Conservation (phyloP, 768 basidiomycete species). For the Boletus subparvulus region DNA sequence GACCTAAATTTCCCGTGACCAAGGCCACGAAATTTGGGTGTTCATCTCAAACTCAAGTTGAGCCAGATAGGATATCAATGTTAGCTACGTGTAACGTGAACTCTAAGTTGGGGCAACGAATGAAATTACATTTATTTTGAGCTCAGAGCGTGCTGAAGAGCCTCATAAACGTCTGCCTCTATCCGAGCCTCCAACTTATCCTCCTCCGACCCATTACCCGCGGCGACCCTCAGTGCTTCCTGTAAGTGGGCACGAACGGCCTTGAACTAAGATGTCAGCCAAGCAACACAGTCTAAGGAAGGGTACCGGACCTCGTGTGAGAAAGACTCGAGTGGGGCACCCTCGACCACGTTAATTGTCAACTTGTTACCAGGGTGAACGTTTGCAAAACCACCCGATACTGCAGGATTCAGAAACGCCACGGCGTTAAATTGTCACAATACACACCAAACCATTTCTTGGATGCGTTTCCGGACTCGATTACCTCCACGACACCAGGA, state of each 20-base stretch:
- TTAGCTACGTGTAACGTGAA: not conserved
- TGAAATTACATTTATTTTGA: conserved; percentile 38
- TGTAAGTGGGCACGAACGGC: conserved; percentile 86
- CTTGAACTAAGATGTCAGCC: conserved; percentile 42
- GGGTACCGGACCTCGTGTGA: conserved; percentile 71
- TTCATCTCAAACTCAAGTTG: not conserved
- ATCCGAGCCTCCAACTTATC: conserved; percentile 92
- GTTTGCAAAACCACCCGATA: conserved; percentile 95
- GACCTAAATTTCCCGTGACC: not conserved
- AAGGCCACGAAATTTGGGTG: not conserved
- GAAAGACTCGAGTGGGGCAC: conserved; percentile 87
- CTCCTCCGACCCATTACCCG: conserved; percentile 85
- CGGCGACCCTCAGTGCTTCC: conserved; percentile 80
- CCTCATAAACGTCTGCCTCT: conserved; percentile 96
- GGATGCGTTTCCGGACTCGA: conserved; percentile 70
- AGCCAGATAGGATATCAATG: not conserved
- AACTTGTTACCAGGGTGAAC: conserved; percentile 96
- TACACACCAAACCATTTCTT: conserved; percentile 98
- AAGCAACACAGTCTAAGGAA: not conserved
- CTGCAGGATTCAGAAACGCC: conserved; percentile 42
- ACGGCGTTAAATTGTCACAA: not conserved
- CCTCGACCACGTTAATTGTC: conserved; percentile 97
- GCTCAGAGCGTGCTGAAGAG: conserved; percentile 81
- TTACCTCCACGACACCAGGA: conserved; percentile 92
- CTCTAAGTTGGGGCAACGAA: conserved; percentile 16